Percentiles rank a stretch among this genome's conserved stretches.
phyloP scores from a whole-genome alignment of 2,329 filamentous ascomycete genomes.

The Dothiorella sarmentorum region DNA sequence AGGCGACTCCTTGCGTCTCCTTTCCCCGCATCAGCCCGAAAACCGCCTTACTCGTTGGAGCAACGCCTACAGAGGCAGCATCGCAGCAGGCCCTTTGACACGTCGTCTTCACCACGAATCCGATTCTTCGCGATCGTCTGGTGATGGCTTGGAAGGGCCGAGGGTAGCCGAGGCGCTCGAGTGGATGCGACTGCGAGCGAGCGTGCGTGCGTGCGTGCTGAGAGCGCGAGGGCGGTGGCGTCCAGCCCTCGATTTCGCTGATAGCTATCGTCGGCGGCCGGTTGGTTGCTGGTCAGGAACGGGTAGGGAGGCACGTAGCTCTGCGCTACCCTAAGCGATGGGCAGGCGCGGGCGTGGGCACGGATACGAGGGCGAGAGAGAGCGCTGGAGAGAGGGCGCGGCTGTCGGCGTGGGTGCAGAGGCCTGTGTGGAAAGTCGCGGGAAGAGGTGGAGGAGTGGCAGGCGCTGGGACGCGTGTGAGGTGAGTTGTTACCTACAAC shows the following conservation, averaged over 20 bases:
- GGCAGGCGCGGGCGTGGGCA: background rate
- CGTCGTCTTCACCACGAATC: constrained; percentile 6
- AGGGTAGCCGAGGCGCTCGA: constrained; percentile 7
- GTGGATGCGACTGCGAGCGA: background rate
- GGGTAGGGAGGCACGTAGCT: background rate
- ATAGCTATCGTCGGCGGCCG: constrained; percentile 2
- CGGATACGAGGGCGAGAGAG: background rate
- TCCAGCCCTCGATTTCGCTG: background rate
- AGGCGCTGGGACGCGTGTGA: background rate
- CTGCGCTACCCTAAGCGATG: background rate
- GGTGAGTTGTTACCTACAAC: no score
- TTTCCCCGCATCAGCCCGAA: constrained; percentile 11
- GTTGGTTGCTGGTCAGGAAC: background rate
- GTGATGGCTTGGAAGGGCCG: background rate
- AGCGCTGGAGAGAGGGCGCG: background rate
- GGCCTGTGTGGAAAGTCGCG: background rate
- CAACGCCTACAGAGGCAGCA: constrained; percentile 12
- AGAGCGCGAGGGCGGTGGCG: constrained; percentile 3
- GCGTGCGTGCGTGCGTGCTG: background rate
- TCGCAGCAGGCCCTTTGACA: constrained; percentile 4
- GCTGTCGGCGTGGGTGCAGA: background rate
- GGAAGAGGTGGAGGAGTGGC: background rate
- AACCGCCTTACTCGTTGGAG: constrained; percentile 12
- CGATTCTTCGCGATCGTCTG: constrained; percentile 8
- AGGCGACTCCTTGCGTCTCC: constrained; percentile 8